Percentiles rank a stretch among this genome's conserved stretches.
Evolutionary conservation across 192 early-diverging fungal genomes (phyloP).

Genomic region (Diversispora epigaea): DNA sequence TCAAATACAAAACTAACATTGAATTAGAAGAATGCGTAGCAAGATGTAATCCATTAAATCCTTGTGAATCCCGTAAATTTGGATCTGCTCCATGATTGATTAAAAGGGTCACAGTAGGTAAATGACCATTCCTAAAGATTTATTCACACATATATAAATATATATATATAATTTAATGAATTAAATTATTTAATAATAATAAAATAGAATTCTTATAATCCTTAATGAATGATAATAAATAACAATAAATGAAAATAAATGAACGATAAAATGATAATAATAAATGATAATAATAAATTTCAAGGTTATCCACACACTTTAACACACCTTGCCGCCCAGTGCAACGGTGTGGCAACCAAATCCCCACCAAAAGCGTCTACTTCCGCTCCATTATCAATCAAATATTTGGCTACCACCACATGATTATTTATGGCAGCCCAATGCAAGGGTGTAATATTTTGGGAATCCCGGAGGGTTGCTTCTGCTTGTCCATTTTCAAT

Average conservation of each 20-base stretch:
- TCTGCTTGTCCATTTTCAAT: constrained; percentile 55
- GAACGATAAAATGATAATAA: too few relatives aligned
- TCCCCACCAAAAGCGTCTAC: constrained; percentile 77
- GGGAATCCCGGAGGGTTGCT: constrained; percentile 59
- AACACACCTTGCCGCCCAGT: constrained; percentile 82
- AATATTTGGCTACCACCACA: constrained; percentile 66
- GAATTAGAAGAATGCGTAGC: constrained; percentile 81
- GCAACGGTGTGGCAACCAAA: constrained; percentile 81
- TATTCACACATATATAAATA: constrained; percentile 24
- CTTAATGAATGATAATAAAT: not conserved
- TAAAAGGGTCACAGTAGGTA: constrained; percentile 72
- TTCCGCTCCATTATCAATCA: constrained; percentile 76
- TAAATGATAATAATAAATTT: not conserved
- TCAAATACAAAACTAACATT: constrained; percentile 73
- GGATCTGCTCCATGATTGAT: constrained; percentile 78
- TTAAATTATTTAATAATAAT: too few relatives aligned
- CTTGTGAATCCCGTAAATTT: constrained; percentile 71
- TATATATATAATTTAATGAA: not conserved
- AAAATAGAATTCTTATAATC: too few relatives aligned
- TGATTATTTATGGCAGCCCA: constrained; percentile 82
- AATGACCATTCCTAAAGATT: constrained; percentile 62
- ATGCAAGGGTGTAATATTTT: constrained; percentile 78
- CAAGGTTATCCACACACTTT: not conserved
- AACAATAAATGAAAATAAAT: not conserved
- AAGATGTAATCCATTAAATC: constrained; percentile 88